Evolutionary conservation across 2,329 filamentous ascomycete species (phyloP), one percentile per base, ranked within the genome.

Genomic region (Neoscytalidium dimidiatum): DNA sequence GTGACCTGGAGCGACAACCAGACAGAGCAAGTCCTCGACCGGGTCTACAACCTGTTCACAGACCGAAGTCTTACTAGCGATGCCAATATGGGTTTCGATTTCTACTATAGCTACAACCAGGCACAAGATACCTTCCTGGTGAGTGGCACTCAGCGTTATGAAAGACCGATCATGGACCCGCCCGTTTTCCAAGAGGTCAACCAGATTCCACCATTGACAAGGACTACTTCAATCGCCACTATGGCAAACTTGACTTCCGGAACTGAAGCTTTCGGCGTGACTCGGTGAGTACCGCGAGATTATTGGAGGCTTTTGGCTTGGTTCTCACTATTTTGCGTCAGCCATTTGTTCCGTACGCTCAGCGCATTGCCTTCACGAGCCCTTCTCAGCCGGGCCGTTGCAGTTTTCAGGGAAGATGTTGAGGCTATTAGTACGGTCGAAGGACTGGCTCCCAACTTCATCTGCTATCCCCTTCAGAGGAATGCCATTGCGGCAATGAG

Each of bases 1-100:
- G 68, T 76, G 28, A 72, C 71, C 19, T 70, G 70, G 31, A 64
- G 67, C n/a, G 57, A 69, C 28, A 70, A 67, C 29, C 65, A 69
- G 62, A 71, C 69, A 41, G 66, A 70, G 6, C 48, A 53, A 7
- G 46, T 69, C 31, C 68, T 71, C 51, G 57, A 67, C 4, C 69
- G 64, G 29, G 58, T 71, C 31, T 35, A 46, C 17, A 68, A 68
- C 21, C 69, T 72, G 48, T 41, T 41, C 13, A 28, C 33, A 1
- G 19, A 67, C 68, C 5, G 46, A 35, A 3, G 71, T 28, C 9
- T 56, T 21, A 26, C 51, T 0, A 70, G 63, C 52, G 71, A 73
- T 49, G 67, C 67, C 4, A 67, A 70, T 46, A 66, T 58, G 53
- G 38, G 13, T 5, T 58, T 29, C 35, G 21, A 31, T 17, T 14